Evolutionary conservation across 352 stramenopile genomes (phyloP), one percentile per base, ranked within the genome.

Genomic region (Elongisporangium anandrum): DNA sequence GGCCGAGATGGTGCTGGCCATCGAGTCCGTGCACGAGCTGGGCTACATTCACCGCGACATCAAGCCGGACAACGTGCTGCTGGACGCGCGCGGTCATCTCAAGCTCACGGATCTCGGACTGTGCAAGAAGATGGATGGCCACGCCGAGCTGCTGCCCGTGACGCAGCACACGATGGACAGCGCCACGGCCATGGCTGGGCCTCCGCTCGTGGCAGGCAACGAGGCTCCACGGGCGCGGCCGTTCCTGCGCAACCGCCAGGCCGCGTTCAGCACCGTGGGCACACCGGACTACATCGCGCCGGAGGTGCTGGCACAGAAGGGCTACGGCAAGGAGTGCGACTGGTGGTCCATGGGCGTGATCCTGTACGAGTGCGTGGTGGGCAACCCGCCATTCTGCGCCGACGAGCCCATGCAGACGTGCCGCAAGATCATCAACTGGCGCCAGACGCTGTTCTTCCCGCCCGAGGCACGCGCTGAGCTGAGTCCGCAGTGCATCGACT

Each of bases 281-380:
- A 99, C 98, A 26, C 97, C 97, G 0, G 98, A 99, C 75, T 99
- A 99, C 75, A 98, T 99, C 63, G 97, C 97, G 15, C 97, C 97
- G 2, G 97, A 99, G 69, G 97, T 99, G 56, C 78, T 99, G 57
- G 88, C 91, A 20, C 85, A 97, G 69, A 92, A 95, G 56, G 73
- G 69, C 20, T 73, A 83, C 52, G 73, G 68, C 38, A 95, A 79
- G 73, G 97, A 89, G 61, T 98, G 98, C 54, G 98, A 99, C 86
- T 99, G 97, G 97, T 99, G 98, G 97, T 98, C 86, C 48, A 83
- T 99, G 54, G 98, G 98, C 23, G 97, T 99, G 16, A 99, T 99
- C 65, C 95, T 99, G 81, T 99, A 99, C 75, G 97, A 99, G 78
- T 99, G 97, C 72, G 79, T 99, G 39, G 94, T 99, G 13, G 98